Base-by-base conservation (phyloP, 2,329 filamentous ascomycete species). In the Colletotrichum liaoningense region DNA sequence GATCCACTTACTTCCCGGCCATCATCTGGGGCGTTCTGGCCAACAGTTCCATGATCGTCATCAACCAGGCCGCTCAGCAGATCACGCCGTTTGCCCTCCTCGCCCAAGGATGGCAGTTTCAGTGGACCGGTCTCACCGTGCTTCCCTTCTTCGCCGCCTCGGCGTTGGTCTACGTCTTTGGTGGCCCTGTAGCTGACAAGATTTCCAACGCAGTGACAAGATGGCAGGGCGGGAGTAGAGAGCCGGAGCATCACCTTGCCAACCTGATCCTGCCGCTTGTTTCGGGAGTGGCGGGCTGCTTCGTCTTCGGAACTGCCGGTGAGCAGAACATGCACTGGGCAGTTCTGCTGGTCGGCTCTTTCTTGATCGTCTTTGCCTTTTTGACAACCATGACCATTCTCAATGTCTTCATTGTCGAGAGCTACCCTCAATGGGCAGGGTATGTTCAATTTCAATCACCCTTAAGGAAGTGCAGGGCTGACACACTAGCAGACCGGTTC, bases 381-480 rank as follows among this genome's bases (percentile, higher is more conserved):
- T 70, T 81, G 7, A 77, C 78, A 19, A 74, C 76, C 7, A 77
- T 79, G 71, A 77, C 79, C 4, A 77, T 77, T 30, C 71, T 79
- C 62, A 80, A 78, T 73, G 81, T 81, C 9, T 81, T 78, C 56
- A 74, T 81, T 2, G 76, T 83, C 5, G 80, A 83, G 75, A 81
- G 79, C 58, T 81, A 80, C 58, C 81, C 81, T 1, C 68, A 72
- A 7, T 74, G 72, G 72, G 72, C 72, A 63, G 72, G 69, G 72
- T 74, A 24, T 14, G 58, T 68, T 1, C 1, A 9, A 0, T 12
- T 2, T 0, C 5, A 4, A 2, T 9, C 2, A 1, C 19, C 2
- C 14, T 19, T 3, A 0, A n/a, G 7, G 16, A 7, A 4, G 19
- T 3, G 1, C 12, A 38, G 5, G 19, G 52, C 57, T 73, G 19